Evolutionary conservation across 202 grass and related monocot species (phyloP), one percentile per base, ranked within the genome.

Genomic region (Tripidium arundinaceum): DNA sequence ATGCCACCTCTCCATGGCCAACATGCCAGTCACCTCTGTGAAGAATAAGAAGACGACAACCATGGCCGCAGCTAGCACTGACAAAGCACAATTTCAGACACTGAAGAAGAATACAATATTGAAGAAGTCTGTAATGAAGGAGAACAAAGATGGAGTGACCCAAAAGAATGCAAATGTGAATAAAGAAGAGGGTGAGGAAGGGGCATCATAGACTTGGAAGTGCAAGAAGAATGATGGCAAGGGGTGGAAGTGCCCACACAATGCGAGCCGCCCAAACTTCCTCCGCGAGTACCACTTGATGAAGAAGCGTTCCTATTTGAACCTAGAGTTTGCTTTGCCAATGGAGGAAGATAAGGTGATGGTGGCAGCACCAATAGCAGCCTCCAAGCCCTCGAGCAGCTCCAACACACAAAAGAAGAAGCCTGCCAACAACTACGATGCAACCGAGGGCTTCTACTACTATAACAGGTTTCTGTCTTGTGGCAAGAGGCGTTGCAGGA

Each of bases 151-250:
- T 3, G 39, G 59, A 0, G 4, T 33, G 29, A 22, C 5, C 19
- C 24, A 43, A 26, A 43, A 74, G 61, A 65, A 58, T n/a, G 11
- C 19, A 15, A 79, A 59, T 26, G 28, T 8, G 40, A 38, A 24
- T 41, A 55, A 47, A 29, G 11, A 67, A 25, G 45, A 76, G 6
- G 11, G 65, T 2, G 14, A 65, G 52, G 29, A 61, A 7, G 24
- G 6, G 28, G 16, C 25, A 80, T 1, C 16, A 18, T 4, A 11
- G 4, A 10, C 14, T 6, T 39, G 45, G 65, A 74, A 18, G 15
- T 94, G 84, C 86, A 92, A 94, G 81, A 94, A 87, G 86, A 92
- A 83, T 39, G 76, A 91, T 26, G 88, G 81, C 2, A 92, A 79
- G 72, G 71, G 83, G 15, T 94, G 87, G 88, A 65, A 76, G 7